Conservation (phyloP, 1,139 yeast species). For the Pneumocystis oryctolagi region DNA sequence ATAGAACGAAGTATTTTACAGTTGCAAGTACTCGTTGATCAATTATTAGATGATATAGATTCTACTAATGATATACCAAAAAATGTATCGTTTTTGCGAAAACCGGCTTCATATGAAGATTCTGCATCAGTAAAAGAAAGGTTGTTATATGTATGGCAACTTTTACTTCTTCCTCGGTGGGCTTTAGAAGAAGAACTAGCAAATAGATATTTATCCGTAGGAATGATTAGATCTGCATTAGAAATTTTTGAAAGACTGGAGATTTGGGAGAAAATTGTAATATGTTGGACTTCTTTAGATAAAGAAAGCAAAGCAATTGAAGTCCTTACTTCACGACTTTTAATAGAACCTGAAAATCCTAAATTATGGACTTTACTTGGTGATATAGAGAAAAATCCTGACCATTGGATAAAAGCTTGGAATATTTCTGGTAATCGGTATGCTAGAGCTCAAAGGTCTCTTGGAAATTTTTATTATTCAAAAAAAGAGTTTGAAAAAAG, state of each 20-base stretch:
- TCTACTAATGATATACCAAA: constrained; percentile 19
- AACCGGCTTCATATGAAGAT: constrained; percentile 26
- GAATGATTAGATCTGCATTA: constrained; percentile 72
- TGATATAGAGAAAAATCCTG: constrained; percentile 65
- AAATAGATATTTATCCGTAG: constrained; percentile 73
- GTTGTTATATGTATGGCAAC: constrained; percentile 52
- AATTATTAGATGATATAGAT: constrained; percentile 57
- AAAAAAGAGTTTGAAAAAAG: constrained; percentile 41
- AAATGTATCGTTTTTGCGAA: constrained; percentile 38
- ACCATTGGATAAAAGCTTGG: constrained; percentile 79
- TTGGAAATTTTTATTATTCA: constrained; percentile 55
- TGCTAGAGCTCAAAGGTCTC: constrained; percentile 70
- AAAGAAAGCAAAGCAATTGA: constrained; percentile 53
- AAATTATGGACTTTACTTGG: constrained; percentile 77
- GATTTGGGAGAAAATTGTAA: constrained; percentile 68
- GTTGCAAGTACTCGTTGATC: constrained; percentile 84
- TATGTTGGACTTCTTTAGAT: constrained; percentile 80
- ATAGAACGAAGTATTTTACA: constrained; percentile 89
- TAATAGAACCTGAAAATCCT: constrained; percentile 47
- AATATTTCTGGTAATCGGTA: constrained; percentile 47
- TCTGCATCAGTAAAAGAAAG: constrained; percentile 32
- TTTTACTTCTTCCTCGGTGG: constrained; percentile 79
- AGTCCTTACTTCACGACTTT: constrained; percentile 42
- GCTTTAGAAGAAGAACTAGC: constrained; percentile 68
- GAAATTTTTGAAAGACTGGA: constrained; percentile 74